These are phyloP conservation scores for Tieghemiomyces parasiticus DNA, from an alignment of 192 early-diverging fungal genomes.

Conservation along the genomic window DNA sequence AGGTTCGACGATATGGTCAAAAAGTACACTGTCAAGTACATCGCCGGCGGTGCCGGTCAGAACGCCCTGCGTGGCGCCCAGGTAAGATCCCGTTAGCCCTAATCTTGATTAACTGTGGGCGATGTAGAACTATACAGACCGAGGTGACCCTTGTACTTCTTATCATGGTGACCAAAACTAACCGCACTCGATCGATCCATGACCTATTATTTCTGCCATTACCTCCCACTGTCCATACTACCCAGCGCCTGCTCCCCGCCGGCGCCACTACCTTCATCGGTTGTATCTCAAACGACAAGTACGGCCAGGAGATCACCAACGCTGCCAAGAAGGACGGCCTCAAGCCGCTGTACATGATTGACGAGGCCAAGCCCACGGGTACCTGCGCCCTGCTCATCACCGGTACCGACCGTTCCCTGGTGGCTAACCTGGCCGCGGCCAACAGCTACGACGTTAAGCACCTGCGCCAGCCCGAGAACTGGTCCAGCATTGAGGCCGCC, in stretches of 20 bases:
- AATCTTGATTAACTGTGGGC: too few species aligned
- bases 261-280: conserved; percentile 87
- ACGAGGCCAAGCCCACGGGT: conserved; percentile 68
- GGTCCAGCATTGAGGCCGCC: conserved; percentile 74
- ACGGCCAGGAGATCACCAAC: conserved; percentile 50
- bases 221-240: too few species aligned
- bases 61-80: conserved; percentile 85
- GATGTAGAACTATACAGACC: too few species aligned
- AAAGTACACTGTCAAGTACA: conserved; percentile 59
- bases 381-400: conserved; percentile 94
- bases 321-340: conserved; percentile 77
- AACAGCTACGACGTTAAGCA: conserved; percentile 67
- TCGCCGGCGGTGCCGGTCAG: conserved; percentile 94
- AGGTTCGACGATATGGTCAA: conserved; percentile 52
- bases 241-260: conserved; percentile 72
- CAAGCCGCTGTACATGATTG: conserved; percentile 74
- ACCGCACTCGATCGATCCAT: too few species aligned
- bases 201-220: too few species aligned
- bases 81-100: conserved; percentile 14
- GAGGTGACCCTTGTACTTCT: too few species aligned
- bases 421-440: conserved; percentile 90
- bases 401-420: conserved; percentile 71
- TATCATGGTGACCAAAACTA: too few species aligned
- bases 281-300: conserved; percentile 78
- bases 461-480: conserved; percentile 56